Base-by-base conservation (phyloP, 2,329 filamentous ascomycete genomes). In the Fusarium keratoplasticum region DNA sequence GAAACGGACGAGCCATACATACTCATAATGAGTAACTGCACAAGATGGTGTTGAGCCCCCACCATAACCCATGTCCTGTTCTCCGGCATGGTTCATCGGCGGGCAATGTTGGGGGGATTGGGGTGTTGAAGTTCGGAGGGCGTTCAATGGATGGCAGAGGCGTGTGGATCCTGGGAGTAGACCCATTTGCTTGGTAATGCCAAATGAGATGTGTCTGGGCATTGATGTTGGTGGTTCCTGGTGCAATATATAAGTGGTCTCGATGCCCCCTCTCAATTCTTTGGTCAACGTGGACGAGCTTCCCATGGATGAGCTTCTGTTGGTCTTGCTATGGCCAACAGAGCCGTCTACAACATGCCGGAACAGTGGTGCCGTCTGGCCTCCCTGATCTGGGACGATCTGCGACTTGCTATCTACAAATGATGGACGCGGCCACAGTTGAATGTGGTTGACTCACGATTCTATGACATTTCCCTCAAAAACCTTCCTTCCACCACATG, bases 51-150 rank as follows among this genome's bases (percentile, higher is more conserved):
- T 60, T 54, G 59, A 64, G 38, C 54, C 71, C 64, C 61, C 61
- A 54, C 61, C 66, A 29, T 52, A 47, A 18, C 50, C 61, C 64
- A 59, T 69, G 71, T 42, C 52, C 61, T 59, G 52, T 31, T 63
- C 68, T 61, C 69, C 71, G 71, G 71, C 61, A 57, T 74, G 68
- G 35, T 66, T 66, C 69, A 74, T 64, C 55, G 55, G 68, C 54
- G 59, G 59, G 61, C 31, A 20, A 36, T 50, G 58, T 70, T 69
- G 61, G 65, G 59, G 50, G 27, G 31, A 47, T 70, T 66, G 61
- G 65, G 59, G 50, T 20, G 36, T 60, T 72, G 61, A 27, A 58
- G 68, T 69, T 61, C 40, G 68, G 59, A 69, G 74, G 29, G 55
- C 29, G 61, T 71, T 61, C 18, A 54, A 57, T 58, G 55, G 47